Percentiles rank a stretch among this genome's conserved stretches.
These are phyloP conservation scores for Gilbertella persicaria DNA, from an alignment of 371 early-diverging fungal species.

Conservation along the genomic window DNA sequence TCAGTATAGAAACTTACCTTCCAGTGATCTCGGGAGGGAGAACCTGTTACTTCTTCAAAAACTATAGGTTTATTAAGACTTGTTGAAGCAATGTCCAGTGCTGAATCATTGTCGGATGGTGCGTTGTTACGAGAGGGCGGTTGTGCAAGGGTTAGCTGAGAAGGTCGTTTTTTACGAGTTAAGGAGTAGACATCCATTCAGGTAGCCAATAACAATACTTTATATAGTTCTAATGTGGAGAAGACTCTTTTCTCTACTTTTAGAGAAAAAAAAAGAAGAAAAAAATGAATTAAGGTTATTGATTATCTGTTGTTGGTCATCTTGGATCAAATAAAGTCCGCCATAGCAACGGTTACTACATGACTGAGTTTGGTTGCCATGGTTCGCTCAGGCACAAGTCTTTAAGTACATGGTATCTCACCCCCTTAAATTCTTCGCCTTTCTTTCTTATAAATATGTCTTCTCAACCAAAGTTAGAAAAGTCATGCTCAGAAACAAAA, in stretches of 20 bases:
- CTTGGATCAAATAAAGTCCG: too few species aligned
- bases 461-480: not conserved
- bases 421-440: not conserved
- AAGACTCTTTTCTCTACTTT: not conserved
- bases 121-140: constrained; percentile 26
- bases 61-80: constrained; percentile 7
- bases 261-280: constrained; percentile 1
- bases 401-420: not conserved
- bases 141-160: constrained; percentile 55
- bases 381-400: not conserved
- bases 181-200: constrained; percentile 64
- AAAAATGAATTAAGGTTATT: not conserved
- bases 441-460: not conserved
- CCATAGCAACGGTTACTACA: too few species aligned
- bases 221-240: not conserved
- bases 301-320: too few species aligned
- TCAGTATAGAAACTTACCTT: constrained; percentile 31
- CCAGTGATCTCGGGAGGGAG: constrained; percentile 50
- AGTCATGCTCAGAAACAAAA: not conserved
- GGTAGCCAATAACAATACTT: not conserved
- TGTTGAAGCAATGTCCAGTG: constrained; percentile 17
- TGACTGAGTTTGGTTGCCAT: too few species aligned
- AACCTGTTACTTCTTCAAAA: constrained; percentile 38
- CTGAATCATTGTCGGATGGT: constrained; percentile 27
- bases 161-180: constrained; percentile 60